Evolutionary conservation across 2,329 filamentous ascomycete genomes (phyloP).

Genomic region (Scytalidium lignicola): DNA sequence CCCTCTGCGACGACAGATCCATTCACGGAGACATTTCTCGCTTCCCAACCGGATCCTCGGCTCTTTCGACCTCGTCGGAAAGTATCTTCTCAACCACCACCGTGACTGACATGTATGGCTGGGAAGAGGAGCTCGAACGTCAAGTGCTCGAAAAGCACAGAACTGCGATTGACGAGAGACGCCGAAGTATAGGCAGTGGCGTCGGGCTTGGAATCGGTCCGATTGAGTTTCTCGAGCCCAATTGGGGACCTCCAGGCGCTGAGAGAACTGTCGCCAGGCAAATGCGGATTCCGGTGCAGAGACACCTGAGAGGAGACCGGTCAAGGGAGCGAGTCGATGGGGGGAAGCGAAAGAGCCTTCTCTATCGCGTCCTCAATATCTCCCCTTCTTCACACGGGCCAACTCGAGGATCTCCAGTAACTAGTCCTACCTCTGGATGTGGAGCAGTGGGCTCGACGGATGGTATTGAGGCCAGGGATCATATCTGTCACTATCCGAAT

Average conservation of each 20-base stretch:
- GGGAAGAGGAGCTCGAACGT: slow-evolving; percentile 45
- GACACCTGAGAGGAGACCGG: neutral
- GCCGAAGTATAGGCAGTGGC: neutral
- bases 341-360: slow-evolving; percentile 19
- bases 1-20: neutral
- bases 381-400: slow-evolving; percentile 4
- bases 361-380: slow-evolving; percentile 23
- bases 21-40: neutral
- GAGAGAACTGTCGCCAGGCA: neutral
- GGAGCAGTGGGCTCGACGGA: neutral
- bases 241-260: neutral
- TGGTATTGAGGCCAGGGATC: neutral
- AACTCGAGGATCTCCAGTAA: neutral
- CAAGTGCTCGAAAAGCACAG: slow-evolving; percentile 8
- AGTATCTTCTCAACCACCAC: slow-evolving; percentile 27
- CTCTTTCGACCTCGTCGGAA: slow-evolving; percentile 15
- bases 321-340: slow-evolving; percentile 10
- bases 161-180: neutral
- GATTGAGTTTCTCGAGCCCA: neutral
- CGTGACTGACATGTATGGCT: slow-evolving; percentile 43
- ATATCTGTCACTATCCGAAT: neutral
- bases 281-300: neutral
- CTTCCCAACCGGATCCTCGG: slow-evolving; percentile 3
- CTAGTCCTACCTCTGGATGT: neutral
- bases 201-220: neutral